Conservation (phyloP, 2,329 filamentous ascomycete genomes). For the Apiospora kogelbergensis region DNA sequence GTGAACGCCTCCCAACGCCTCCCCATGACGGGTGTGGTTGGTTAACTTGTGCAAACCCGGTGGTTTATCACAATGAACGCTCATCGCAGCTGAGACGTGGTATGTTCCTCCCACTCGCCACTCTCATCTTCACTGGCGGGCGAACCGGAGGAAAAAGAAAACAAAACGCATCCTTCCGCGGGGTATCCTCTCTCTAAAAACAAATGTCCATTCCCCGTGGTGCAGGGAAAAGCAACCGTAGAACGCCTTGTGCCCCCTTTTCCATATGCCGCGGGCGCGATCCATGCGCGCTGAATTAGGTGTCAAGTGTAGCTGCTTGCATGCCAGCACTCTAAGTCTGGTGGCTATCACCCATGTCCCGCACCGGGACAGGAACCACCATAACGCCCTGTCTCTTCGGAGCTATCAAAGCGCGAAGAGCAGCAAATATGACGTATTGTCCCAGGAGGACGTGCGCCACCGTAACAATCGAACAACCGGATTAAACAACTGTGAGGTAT, state of each 20-base stretch:
- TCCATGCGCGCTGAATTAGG: conserved; percentile 5
- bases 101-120: neutral
- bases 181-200: conserved; percentile 14
- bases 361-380: neutral
- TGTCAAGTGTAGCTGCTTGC: neutral
- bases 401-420: neutral
- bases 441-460: too few relatives aligned
- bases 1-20: neutral
- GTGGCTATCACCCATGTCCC: neutral
- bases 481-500: neutral
- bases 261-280: neutral
- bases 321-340: neutral
- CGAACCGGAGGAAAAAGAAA: conserved; percentile 5
- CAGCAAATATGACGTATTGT: neutral
- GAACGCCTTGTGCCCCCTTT: neutral
- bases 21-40: neutral
- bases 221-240: neutral
- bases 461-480: too few relatives aligned
- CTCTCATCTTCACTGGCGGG: neutral
- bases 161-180: conserved; percentile 18
- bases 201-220: neutral
- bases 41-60: neutral
- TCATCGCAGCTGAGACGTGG: conserved; percentile 11
- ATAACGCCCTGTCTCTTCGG: neutral
- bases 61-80: conserved; percentile 6